Evolutionary conservation across 768 basidiomycete species (phyloP).

Genomic region (Cantharellus cinnabarinus): DNA sequence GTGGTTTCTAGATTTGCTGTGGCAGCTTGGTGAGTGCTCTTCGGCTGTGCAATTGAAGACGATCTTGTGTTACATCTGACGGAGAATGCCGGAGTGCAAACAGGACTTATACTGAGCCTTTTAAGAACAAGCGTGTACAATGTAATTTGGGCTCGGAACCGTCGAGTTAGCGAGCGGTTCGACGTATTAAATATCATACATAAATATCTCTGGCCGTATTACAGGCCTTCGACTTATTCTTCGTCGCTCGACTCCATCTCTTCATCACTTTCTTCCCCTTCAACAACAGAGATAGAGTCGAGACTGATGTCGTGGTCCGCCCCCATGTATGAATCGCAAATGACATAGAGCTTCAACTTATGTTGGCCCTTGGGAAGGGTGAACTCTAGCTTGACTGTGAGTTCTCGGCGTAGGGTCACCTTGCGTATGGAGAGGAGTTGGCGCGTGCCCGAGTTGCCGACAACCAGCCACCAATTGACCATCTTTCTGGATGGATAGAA

Average conservation of each 20-base stretch:
- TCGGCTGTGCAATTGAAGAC: no score
- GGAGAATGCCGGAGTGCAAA: no score
- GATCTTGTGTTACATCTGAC: no score
- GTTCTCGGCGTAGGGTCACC: constrained; percentile 53
- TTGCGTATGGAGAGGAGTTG: constrained; percentile 76
- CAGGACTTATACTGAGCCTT: no score
- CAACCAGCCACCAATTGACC: constrained; percentile 93
- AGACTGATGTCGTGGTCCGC: constrained; percentile 83
- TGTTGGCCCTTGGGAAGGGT: constrained; percentile 71
- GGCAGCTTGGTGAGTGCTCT: no score
- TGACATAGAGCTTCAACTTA: constrained; percentile 66
- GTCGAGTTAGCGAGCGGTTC: no score
- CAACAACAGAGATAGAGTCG: constrained; percentile 67
- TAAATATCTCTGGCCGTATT: no score
- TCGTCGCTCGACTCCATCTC: constrained; percentile 29
- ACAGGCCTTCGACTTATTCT: background rate
- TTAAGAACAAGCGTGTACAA: no score
- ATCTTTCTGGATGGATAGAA: constrained; percentile 82
- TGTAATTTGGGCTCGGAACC: no score
- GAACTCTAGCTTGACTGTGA: constrained; percentile 79
- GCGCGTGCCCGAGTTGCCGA: constrained; percentile 63
- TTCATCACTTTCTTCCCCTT: constrained; percentile 74
- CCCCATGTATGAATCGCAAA: constrained; percentile 81
- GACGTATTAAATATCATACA: no score
- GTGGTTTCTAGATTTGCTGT: no score